A percentile compares a stretch with the other conserved stretches of the same genome.
Evolutionary conservation across 2,329 filamentous ascomycete species (phyloP).

Genomic region (Juglanconis juglandina): DNA sequence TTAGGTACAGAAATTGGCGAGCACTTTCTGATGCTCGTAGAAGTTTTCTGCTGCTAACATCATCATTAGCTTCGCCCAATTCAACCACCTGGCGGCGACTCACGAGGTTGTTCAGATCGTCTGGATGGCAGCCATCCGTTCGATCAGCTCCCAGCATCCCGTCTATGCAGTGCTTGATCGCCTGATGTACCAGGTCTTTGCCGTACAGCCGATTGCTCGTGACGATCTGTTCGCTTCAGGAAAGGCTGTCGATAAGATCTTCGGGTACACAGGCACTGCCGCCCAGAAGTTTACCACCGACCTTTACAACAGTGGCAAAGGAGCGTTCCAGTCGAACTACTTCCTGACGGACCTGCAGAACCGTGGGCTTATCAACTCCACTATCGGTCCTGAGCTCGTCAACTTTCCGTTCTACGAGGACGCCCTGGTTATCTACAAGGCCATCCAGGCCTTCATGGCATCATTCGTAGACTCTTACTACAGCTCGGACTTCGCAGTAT

Average conservation of each 20-base stretch:
- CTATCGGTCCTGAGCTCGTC: conserved; percentile 33
- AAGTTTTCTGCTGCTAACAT: too few species aligned
- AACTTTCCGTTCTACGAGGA: conserved; percentile 45
- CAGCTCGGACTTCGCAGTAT: conserved; percentile 27
- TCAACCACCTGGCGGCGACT: conserved; percentile 40
- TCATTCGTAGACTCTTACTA: conserved; percentile 45
- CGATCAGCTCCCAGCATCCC: conserved; percentile 43
- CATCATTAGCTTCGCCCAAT: conserved; percentile 31
- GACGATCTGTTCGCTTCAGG: conserved; percentile 27
- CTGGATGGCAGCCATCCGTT: conserved; percentile 43
- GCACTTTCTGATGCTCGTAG: too few species aligned
- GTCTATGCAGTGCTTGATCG: conserved; percentile 36
- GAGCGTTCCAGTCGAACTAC: conserved; percentile 36
- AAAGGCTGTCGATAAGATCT: conserved; percentile 30
- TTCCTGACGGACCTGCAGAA: conserved; percentile 33
- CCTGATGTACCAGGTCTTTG: conserved; percentile 32
- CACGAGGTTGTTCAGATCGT: conserved; percentile 42
- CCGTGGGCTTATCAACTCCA: conserved; percentile 38
- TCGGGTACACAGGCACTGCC: conserved; percentile 27
- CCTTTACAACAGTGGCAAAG: conserved; percentile 28
- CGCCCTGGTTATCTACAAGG: conserved; percentile 32
- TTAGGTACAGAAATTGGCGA: too few species aligned
- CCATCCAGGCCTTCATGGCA: conserved; percentile 36
- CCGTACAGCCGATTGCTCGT: conserved; percentile 27
- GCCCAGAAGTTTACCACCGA: conserved; percentile 28